phyloP scores from a whole-genome alignment of 1,284 basidiomycete species.

The Meripilus lineatus region DNA sequence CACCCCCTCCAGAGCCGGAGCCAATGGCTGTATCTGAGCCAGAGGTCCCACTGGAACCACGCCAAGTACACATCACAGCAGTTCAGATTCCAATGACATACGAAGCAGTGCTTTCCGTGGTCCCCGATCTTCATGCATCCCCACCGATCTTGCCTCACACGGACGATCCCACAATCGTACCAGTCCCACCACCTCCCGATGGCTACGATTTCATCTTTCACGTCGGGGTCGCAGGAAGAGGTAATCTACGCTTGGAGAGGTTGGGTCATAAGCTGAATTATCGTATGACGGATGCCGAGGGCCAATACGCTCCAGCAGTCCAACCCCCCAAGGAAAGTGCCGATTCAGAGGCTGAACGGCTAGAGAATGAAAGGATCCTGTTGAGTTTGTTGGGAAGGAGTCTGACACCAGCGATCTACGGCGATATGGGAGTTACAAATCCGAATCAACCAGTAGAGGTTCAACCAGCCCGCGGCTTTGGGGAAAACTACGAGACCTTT shows the following conservation, averaged over 20 bases:
- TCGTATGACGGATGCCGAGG: constrained; percentile 47
- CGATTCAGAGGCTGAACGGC: background rate
- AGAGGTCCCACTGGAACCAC: too few species aligned
- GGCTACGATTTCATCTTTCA: constrained; percentile 64
- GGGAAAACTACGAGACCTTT: constrained; percentile 33
- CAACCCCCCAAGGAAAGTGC: constrained; percentile 9
- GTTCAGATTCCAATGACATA: constrained; percentile 54
- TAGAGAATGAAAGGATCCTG: background rate
- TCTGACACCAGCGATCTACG: constrained; percentile 15
- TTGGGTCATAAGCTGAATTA: constrained; percentile 57
- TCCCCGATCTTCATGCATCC: constrained; percentile 49
- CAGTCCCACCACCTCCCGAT: constrained; percentile 35
- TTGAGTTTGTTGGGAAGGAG: constrained; percentile 13
- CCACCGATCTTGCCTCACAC: constrained; percentile 45
- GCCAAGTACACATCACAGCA: constrained; percentile 45
- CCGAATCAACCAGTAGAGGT: too few species aligned
- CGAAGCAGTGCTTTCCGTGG: constrained; percentile 42
- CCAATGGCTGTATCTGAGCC: too few species aligned
- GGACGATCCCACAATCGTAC: constrained; percentile 19
- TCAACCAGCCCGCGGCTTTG: constrained; percentile 33
- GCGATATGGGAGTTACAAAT: background rate
- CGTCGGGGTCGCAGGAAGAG: constrained; percentile 54
- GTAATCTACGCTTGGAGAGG: constrained; percentile 51
- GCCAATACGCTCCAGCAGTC: constrained; percentile 45
- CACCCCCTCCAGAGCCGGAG: too few species aligned